Base-by-base conservation (phyloP, 2,329 filamentous ascomycete species). In the Aspergillus tanneri region DNA sequence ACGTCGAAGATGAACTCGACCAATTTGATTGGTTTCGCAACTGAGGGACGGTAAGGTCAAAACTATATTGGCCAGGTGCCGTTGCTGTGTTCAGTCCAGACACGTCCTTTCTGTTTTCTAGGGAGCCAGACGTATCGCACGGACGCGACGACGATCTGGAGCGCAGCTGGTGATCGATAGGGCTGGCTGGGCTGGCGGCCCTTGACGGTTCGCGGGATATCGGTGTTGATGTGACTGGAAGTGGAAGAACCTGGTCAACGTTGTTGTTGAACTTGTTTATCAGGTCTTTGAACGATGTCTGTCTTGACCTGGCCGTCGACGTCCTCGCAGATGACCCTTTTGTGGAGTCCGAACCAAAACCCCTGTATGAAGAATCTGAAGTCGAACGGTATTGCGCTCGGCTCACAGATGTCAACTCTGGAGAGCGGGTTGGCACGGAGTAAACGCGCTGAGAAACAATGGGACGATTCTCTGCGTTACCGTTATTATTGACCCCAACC, bases 241-340 rank as follows among this genome's bases (percentile, higher is more conserved):
- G 49, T 4, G 74, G 74, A 19, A 68, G 71, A 40, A 72, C 59
- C 51, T 73, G 68, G 53, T 76, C 74, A 25, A 62, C 73, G 57
- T 77, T 83, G 62, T 85, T 82, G 67, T 92, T 87, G 71, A 92
- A 93, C 46, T 81, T 84, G 68, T 85, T 88, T 61, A 88, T 84
- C 53, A 93, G 76, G 63, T 93, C 88, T 70, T 86, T 89, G 58
- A 93, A 87, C 51, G 86, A 91, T n/a, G 83, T 77, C 56, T 86
- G 79, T 56, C 72, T 69, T 54, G 57, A 70, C 60, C 65, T 64
- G 23, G 51, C 47, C 19, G 53, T 49, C 22, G 58, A 45, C 19
- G 56, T 21, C 28, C 46, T 32, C 36, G 47, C 45, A 27, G 54
- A 36, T 32, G 38, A 35, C n/a, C 61, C 50, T 35, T 47, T 50